These are phyloP conservation scores for Boechera retrofracta DNA, from an alignment of 345 rosid genomes.

Conservation along the genomic window DNA sequence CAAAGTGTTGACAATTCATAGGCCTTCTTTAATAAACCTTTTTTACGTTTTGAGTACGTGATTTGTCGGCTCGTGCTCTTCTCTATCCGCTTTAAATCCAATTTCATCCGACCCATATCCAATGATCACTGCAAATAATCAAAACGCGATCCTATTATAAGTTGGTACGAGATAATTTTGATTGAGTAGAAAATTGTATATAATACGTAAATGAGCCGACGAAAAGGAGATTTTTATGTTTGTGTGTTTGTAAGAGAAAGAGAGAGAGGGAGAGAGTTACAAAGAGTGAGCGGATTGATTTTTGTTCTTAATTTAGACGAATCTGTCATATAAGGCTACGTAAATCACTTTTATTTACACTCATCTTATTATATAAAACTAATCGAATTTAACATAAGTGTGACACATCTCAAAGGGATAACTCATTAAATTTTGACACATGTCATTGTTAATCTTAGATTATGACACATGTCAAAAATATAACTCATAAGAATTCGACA, in stretches of 20 bases:
- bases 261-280: slow-evolving; percentile 11
- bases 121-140: slow-evolving; percentile 24
- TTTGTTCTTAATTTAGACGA: slow-evolving; percentile 19
- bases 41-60: slow-evolving; percentile 62
- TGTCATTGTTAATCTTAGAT: no score
- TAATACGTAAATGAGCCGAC: slow-evolving; percentile 6
- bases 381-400: no score
- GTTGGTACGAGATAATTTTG: not conserved
- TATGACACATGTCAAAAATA: no score
- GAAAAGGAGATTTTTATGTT: not conserved
- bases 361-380: not conserved
- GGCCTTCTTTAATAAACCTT: slow-evolving; percentile 63
- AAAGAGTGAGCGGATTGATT: not conserved
- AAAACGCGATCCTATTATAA: not conserved
- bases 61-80: slow-evolving; percentile 59
- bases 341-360: slow-evolving; percentile 15
- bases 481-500: no score
- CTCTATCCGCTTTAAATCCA: slow-evolving; percentile 61
- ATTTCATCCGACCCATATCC: slow-evolving; percentile 58
- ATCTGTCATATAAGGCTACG: slow-evolving; percentile 7
- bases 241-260: slow-evolving; percentile 21
- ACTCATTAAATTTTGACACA: no score
- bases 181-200: slow-evolving; percentile 5
- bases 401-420: no score
- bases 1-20: slow-evolving; percentile 67